Conservation (phyloP, 2,329 filamentous ascomycete species). For the Akanthomyces lecanii region DNA sequence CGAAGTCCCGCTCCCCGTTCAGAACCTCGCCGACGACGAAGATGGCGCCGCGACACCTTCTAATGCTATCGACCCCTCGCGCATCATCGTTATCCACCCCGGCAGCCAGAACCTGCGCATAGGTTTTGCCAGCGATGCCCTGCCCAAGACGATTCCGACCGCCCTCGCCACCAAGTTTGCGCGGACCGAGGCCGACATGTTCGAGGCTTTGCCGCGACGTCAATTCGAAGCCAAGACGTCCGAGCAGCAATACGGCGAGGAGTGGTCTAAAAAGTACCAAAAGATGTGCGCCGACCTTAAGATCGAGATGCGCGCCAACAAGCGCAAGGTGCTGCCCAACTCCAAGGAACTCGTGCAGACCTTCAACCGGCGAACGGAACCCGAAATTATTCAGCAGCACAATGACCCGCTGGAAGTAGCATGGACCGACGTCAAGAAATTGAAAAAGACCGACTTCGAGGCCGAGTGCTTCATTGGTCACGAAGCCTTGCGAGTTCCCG, state of each 20-base stretch:
- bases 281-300: slow-evolving; percentile 85
- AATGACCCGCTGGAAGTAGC: slow-evolving; percentile 93
- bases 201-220: slow-evolving; percentile 70
- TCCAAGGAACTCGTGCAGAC: slow-evolving; percentile 94
- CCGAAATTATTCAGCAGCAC: slow-evolving; percentile 86
- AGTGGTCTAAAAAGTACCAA: slow-evolving; percentile 70
- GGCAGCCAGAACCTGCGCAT: slow-evolving; percentile 95
- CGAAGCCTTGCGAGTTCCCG: slow-evolving; percentile 79
- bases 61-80: slow-evolving; percentile 70
- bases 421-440: slow-evolving; percentile 77
- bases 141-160: slow-evolving; percentile 94
- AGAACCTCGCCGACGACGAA: slow-evolving; percentile 58
- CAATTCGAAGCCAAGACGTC: slow-evolving; percentile 58
- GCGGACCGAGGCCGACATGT: slow-evolving; percentile 77
- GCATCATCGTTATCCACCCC: slow-evolving; percentile 90
- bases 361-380: slow-evolving; percentile 79
- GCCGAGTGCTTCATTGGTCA: slow-evolving; percentile 72
- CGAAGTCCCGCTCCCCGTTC: slow-evolving; percentile 57
- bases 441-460: slow-evolving; percentile 59
- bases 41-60: slow-evolving; percentile 50
- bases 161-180: slow-evolving; percentile 76
- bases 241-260: slow-evolving; percentile 84
- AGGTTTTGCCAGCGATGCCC: slow-evolving; percentile 89
- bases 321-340: slow-evolving; percentile 92
- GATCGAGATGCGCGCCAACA: slow-evolving; percentile 85